phyloP scores from a whole-genome alignment of 331 rosid species.

The Acacia concinna region DNA sequence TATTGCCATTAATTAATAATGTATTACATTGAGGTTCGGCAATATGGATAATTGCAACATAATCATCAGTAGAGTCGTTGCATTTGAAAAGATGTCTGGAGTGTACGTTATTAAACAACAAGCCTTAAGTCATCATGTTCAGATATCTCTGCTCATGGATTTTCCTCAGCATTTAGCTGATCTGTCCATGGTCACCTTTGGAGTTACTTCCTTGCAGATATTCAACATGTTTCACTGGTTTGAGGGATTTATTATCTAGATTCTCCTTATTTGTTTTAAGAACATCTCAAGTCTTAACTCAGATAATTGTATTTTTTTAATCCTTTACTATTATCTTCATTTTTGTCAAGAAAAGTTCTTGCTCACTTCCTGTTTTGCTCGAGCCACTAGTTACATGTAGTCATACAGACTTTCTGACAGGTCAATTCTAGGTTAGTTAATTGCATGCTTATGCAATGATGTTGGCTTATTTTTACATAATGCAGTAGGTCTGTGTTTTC shows the following conservation, averaged over 20 bases:
- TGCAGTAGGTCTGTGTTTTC: background rate
- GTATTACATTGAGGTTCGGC: constrained; percentile 27
- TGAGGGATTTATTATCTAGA: background rate
- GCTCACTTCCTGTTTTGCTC: background rate
- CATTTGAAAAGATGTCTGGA: constrained; percentile 16
- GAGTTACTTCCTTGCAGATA: background rate
- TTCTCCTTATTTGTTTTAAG: background rate
- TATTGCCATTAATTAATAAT: constrained; percentile 6
- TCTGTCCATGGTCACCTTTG: constrained; percentile 1
- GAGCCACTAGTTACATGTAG: background rate
- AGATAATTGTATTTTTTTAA: background rate
- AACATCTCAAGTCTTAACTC: background rate
- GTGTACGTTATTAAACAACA: constrained; percentile 12
- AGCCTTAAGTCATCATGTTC: constrained; percentile 5
- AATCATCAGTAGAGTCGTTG: constrained; percentile 11
- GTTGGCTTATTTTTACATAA: background rate
- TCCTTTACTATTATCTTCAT: background rate
- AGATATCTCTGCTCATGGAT: constrained; percentile 23
- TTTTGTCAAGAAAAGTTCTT: background rate
- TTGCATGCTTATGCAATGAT: background rate
- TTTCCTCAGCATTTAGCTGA: constrained; percentile 18
- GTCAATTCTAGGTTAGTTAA: background rate
- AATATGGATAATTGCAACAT: constrained; percentile 2
- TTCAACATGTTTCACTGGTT: background rate
- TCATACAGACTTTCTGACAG: background rate